Evolutionary conservation across 495 filamentous ascomycete species (phyloP), one percentile per base, ranked within the genome.

Genomic region (Aspergillus nidulans): DNA sequence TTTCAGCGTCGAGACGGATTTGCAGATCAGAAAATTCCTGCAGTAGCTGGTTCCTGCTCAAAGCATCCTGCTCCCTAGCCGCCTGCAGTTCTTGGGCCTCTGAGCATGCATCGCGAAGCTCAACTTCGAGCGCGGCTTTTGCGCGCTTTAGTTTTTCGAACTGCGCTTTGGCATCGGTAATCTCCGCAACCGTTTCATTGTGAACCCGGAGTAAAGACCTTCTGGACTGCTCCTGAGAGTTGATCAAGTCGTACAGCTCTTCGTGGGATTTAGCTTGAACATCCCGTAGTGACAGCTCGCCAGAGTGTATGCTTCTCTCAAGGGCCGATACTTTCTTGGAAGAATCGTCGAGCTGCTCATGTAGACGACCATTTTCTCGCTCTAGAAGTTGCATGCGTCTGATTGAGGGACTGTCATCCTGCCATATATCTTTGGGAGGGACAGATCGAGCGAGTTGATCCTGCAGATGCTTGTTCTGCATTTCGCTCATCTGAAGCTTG

Each of bases 311-410:
- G 36, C 85, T 89, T 63, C 89, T 89, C 69, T 97, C 94, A 21
- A 98, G 72, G 1, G 87, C 81, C 5, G 94, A 96, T 19, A 97
- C 88, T 71, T 96, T 96, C 77, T 92, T 91, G 7, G 89, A 77
- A 2, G 94, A 97, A 65, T 97, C 90, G 67, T 98, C 94, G 5
- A 98, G 85, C 77, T 95, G 87, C 56, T 96, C 91, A 61, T 98
- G 92, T 15, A 98, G 80, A 50, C 92, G 83, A 67, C 79, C 90
- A 70, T 98, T 98, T 57, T 88, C 94, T 55, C 91, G 86, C 66
- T 97, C 92, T 13, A 98, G 77, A 67, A 96, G 94, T 60, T 95
- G 87, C 61, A 96, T 85, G 0, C 94, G 87, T 52, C 87, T 81
- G 30, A 87, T 63, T 6, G 90, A 91, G 15, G 90, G 90, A 59